Evolutionary conservation across 2,329 filamentous ascomycete genomes (phyloP), one percentile per base, ranked within the genome.

Genomic region (Colletotrichum chlorophyti): DNA sequence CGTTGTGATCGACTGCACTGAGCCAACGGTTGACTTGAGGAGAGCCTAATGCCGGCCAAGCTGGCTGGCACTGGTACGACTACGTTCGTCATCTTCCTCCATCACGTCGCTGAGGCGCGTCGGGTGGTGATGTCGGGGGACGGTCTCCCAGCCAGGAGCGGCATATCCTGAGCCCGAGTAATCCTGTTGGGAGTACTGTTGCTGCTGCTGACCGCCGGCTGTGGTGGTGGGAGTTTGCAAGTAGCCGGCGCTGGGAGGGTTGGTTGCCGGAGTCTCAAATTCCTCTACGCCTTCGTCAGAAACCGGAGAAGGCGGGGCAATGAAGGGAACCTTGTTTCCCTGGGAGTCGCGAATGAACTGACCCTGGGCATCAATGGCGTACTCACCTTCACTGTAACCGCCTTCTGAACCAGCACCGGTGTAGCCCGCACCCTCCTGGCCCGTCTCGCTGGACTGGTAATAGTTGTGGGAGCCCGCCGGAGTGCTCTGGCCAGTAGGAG

Each of bases 91-190:
- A 63, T 96, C 89, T 69, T 92, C 92, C 69, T 93, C 90, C 26
- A 95, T 82, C 24, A 97, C 93, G 74, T 96, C 93, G 71, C 92
- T 96, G 62, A 97, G 78, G 54, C 93, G 81, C 8, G 93, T 96
- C 0, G 93, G 93, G 74, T 97, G 92, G 65, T 95, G 91, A 72
- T 96, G 93, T 53, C 87, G 83, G 21, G 89, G 88, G 62, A 91
- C 79, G n/a, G 78, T 76, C 63, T 95, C 91, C 91, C 91, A 96
- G 14, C 85, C 88, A 3, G 86, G 82, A 2, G 84, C 83, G 7
- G 80, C 87, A 72, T 88, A 91, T 19, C 83, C 86, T 40, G 84
- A 77, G 40, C 88, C 89, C 5, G 82, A 80, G 68, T 92, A 92
- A 66, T 92, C 89, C 35, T 69, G 69, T 7, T 8, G n/a, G 15